These are phyloP conservation scores for Trichoderma guizhouense DNA, from an alignment of 2,329 filamentous ascomycete genomes.

Conservation along the genomic window DNA sequence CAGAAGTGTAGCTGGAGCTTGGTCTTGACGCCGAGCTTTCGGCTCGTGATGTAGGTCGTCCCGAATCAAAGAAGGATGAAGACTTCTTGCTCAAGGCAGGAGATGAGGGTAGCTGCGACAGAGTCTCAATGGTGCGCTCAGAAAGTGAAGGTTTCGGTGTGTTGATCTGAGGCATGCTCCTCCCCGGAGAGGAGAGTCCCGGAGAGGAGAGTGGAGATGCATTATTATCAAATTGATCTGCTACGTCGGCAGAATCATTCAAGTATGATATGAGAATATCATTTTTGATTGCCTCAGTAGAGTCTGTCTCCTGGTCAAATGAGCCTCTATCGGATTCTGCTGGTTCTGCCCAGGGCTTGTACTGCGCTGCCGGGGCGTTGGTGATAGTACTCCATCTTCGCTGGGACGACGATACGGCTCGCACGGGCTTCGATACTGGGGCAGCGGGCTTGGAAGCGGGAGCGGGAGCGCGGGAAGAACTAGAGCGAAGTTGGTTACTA, in stretches of 20 bases:
- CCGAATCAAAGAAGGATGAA: conserved; percentile 69
- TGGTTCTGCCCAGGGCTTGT: conserved; percentile 19
- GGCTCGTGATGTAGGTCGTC: conserved; percentile 53
- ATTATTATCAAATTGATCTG: conserved; percentile 22
- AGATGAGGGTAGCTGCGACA: conserved; percentile 74
- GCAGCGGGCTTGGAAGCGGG: conserved; percentile 19
- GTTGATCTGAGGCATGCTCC: conserved; percentile 23
- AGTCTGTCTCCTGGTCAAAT: neutral
- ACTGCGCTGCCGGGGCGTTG: conserved; percentile 14
- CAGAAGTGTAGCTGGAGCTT: conserved; percentile 60
- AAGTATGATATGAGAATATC: conserved; percentile 12
- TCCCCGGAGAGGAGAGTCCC: neutral
- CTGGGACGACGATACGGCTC: conserved; percentile 3
- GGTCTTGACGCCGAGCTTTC: conserved; percentile 47
- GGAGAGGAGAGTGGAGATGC: conserved; percentile 8
- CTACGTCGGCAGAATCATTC: conserved; percentile 1
- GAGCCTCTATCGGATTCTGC: neutral
- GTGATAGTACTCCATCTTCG: conserved; percentile 17
- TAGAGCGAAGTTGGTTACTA: conserved; percentile 24
- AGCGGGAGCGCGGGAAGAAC: conserved; percentile 15
- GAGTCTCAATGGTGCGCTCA: conserved; percentile 81
- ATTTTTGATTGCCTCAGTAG: conserved; percentile 25
- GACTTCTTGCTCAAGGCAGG: conserved; percentile 64
- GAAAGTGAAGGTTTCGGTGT: conserved; percentile 59
- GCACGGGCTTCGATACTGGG: conserved; percentile 21